These are phyloP conservation scores for Pythium folliculosum DNA, from an alignment of 352 stramenopile genomes.

Conservation along the genomic window DNA sequence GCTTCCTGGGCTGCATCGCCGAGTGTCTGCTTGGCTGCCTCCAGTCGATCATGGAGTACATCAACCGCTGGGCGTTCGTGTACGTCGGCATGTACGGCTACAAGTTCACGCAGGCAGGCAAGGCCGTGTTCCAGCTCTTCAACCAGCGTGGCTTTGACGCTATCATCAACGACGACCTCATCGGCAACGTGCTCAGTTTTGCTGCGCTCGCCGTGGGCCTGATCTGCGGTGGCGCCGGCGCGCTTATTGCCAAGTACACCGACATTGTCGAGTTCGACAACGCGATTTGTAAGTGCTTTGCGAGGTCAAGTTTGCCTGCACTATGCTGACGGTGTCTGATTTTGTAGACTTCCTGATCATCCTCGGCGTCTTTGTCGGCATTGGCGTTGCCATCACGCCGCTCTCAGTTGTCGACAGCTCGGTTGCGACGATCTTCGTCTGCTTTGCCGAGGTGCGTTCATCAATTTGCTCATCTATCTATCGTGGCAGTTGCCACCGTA, in stretches of 20 bases:
- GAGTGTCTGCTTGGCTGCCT: slow-evolving; percentile 85
- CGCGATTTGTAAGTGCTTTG: slow-evolving; percentile 47
- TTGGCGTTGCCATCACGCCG: slow-evolving; percentile 88
- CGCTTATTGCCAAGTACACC: slow-evolving; percentile 48
- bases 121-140: slow-evolving; percentile 94
- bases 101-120: slow-evolving; percentile 92
- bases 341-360: slow-evolving; percentile 63
- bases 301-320: neutral
- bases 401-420: slow-evolving; percentile 93
- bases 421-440: slow-evolving; percentile 96
- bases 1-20: slow-evolving; percentile 69
- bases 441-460: slow-evolving; percentile 89
- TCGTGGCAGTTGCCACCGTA: neutral
- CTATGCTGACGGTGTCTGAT: neutral
- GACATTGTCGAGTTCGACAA: slow-evolving; percentile 64
- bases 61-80: slow-evolving; percentile 94
- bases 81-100: slow-evolving; percentile 94
- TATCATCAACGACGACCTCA: slow-evolving; percentile 96
- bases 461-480: neutral
- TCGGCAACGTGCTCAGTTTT: slow-evolving; percentile 91
- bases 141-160: slow-evolving; percentile 92
- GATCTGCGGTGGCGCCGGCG: slow-evolving; percentile 66
- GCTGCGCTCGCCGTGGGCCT: slow-evolving; percentile 88
- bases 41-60: slow-evolving; percentile 90
- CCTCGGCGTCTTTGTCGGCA: slow-evolving; percentile 88